Evolutionary conservation across 2,329 filamentous ascomycete species (phyloP).

Genomic region (Aspergillus amoenus): DNA sequence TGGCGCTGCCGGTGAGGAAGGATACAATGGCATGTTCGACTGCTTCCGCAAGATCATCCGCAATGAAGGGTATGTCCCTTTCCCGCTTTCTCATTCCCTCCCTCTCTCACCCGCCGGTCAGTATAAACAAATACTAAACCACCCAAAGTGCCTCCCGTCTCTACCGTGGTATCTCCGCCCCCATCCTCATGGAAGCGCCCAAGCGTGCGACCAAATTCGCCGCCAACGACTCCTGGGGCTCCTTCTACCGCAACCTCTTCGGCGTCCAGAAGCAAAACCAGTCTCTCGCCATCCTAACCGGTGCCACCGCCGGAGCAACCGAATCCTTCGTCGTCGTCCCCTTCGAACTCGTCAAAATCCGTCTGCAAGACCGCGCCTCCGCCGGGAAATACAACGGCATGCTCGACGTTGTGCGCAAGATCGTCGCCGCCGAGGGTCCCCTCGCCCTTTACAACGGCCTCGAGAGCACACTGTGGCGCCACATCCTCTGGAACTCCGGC

Average conservation of each 20-base stretch:
- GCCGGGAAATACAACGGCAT: slow-evolving; percentile 67
- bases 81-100: neutral
- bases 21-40: slow-evolving; percentile 96
- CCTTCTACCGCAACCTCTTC: slow-evolving; percentile 86
- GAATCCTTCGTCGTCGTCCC: slow-evolving; percentile 97
- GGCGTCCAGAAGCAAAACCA: slow-evolving; percentile 87
- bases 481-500: slow-evolving; percentile 89
- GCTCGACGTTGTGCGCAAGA: slow-evolving; percentile 59
- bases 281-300: slow-evolving; percentile 85
- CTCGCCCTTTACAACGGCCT: slow-evolving; percentile 94
- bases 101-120: neutral
- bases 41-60: slow-evolving; percentile 97
- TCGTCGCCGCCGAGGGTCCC: slow-evolving; percentile 76
- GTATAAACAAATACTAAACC: neutral
- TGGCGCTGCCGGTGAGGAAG: slow-evolving; percentile 67
- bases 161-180: slow-evolving; percentile 92
- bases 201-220: slow-evolving; percentile 98
- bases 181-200: slow-evolving; percentile 96
- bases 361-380: slow-evolving; percentile 91
- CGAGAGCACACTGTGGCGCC: slow-evolving; percentile 94
- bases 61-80: slow-evolving; percentile 74
- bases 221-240: slow-evolving; percentile 97
- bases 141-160: slow-evolving; percentile 71
- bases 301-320: slow-evolving; percentile 90
- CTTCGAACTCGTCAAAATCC: slow-evolving; percentile 98